Percentiles rank a stretch among this genome's conserved stretches.
These are phyloP conservation scores for Penicillium sp. DNA, from an alignment of 2,329 filamentous ascomycete species.

Conservation along the genomic window DNA sequence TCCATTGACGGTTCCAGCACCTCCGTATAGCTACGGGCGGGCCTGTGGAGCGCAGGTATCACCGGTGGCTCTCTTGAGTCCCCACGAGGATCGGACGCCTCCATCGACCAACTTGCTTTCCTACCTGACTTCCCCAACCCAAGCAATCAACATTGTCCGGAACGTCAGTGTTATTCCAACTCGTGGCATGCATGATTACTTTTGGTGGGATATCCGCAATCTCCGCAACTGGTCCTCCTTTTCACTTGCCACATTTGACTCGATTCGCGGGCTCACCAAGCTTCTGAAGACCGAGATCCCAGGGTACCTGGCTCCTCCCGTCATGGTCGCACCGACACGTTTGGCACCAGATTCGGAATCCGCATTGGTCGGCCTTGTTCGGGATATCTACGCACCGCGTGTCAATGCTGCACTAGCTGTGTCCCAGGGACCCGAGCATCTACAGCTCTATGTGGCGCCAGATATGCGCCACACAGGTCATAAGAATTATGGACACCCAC, in stretches of 20 bases:
- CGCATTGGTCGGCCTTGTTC: conserved; percentile 71
- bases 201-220: conserved; percentile 95
- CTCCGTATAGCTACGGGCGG: conserved; percentile 28
- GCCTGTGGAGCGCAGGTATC: conserved; percentile 27
- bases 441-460: conserved; percentile 45
- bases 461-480: conserved; percentile 36
- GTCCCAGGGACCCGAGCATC: conserved; percentile 65
- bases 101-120: conserved; percentile 66
- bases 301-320: conserved; percentile 37
- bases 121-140: conserved; percentile 77
- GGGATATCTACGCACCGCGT: conserved; percentile 76
- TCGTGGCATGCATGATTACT: conserved; percentile 71
- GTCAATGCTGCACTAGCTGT: conserved; percentile 80
- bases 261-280: conserved; percentile 67
- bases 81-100: conserved; percentile 26
- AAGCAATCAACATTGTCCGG: conserved; percentile 76
- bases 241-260: conserved; percentile 66
- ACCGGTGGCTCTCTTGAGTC: conserved; percentile 27
- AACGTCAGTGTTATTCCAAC: conserved; percentile 67
- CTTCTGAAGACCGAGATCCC: conserved; percentile 68
- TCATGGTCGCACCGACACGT: conserved; percentile 44
- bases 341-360: conserved; percentile 75
- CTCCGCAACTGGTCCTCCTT: conserved; percentile 80
- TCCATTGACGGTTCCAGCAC: conserved; percentile 31
- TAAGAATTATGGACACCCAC: conserved; percentile 47